Base-by-base conservation (phyloP, 2,329 filamentous ascomycete genomes). In the Rutstroemia sp. region DNA sequence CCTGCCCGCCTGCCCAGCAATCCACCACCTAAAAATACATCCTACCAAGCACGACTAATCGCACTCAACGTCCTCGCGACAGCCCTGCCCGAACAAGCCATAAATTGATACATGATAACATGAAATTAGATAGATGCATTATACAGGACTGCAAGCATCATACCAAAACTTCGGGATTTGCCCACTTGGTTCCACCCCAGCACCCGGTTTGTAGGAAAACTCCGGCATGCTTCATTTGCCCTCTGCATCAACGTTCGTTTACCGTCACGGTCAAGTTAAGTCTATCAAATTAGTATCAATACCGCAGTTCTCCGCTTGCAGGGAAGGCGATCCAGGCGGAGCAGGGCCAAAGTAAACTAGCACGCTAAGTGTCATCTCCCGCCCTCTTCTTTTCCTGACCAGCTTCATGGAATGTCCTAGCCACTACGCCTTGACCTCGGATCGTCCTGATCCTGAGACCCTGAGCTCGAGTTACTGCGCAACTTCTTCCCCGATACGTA, bases 261-360 rank as follows among this genome's bases (percentile, higher is more conserved):
- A 34, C 30, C 30, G 3, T 34, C 30, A 34, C 30, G 30, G 10
- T 34, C 30, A 9, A 34, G 30, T 34, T 34, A 12, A 34, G 30
- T 34, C 12, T 4, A 34, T 10, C 12, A 10, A 12, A 34, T 34
- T 12, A 34, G 12, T 34, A 34, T 12, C 9, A 34, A 12, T 12
- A 34, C 30, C 30, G 12, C 30, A 37, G 18, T 41, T 49, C n/a
- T 39, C 41, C 52, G 51, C 51, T 54, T 54, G 42, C 45, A 46
- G 9, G 41, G 41, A 34, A 18, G n/a, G 21, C 34, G 21, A 23
- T 37, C 42, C 42, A 48, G 52, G 34, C 52, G 21, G 18, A 19
- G 52, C 19, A 23, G 38, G 10, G 45, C 14, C 27, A 41, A 42
- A 19, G 39, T 19, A 19, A 25, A 18, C 42, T 25, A 48, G 41